Percentiles rank a stretch among this genome's conserved stretches.
Conservation (phyloP, 768 basidiomycete genomes). For the Mycena albidolilacea region DNA sequence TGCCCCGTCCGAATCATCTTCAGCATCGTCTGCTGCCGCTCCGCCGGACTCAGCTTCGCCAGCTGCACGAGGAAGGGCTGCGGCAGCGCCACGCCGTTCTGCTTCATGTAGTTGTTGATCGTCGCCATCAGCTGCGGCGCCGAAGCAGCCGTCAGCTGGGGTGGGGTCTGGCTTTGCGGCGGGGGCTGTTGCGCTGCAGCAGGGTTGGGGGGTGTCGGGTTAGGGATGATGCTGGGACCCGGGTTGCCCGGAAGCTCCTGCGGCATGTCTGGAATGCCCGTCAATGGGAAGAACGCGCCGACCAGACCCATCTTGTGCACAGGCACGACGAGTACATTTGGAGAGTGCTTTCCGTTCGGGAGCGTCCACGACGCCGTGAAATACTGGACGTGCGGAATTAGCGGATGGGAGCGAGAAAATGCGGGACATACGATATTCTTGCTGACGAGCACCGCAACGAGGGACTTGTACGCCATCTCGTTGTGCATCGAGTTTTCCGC, state of each 20-base stretch:
- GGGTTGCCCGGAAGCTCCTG: constrained; percentile 41
- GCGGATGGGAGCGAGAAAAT: background rate
- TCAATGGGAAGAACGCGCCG: constrained; percentile 66
- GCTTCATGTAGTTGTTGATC: constrained; percentile 11
- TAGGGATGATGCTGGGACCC: constrained; percentile 22
- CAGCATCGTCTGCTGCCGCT: constrained; percentile 16
- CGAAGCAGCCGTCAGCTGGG: background rate
- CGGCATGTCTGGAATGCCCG: constrained; percentile 68
- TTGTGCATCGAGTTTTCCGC: constrained; percentile 56
- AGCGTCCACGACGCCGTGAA: constrained; percentile 66
- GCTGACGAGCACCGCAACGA: constrained; percentile 58
- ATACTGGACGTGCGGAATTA: constrained; percentile 53
- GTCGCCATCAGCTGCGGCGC: constrained; percentile 10
- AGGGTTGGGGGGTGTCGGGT: constrained; percentile 20
- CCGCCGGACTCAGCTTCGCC: constrained; percentile 5
- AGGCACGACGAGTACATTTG: constrained; percentile 66
- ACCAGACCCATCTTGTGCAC: constrained; percentile 49
- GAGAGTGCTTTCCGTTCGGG: constrained; percentile 58
- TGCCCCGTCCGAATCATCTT: constrained; percentile 20
- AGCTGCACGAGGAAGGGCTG: constrained; percentile 4
- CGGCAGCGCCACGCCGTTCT: constrained; percentile 12
- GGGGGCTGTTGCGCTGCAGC: background rate
- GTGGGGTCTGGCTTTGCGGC: background rate
- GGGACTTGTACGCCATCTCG: constrained; percentile 56
- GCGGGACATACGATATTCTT: constrained; percentile 61